Base-by-base conservation (phyloP, 108 stramenopile species). In the Nannochloropsis gaditana region DNA sequence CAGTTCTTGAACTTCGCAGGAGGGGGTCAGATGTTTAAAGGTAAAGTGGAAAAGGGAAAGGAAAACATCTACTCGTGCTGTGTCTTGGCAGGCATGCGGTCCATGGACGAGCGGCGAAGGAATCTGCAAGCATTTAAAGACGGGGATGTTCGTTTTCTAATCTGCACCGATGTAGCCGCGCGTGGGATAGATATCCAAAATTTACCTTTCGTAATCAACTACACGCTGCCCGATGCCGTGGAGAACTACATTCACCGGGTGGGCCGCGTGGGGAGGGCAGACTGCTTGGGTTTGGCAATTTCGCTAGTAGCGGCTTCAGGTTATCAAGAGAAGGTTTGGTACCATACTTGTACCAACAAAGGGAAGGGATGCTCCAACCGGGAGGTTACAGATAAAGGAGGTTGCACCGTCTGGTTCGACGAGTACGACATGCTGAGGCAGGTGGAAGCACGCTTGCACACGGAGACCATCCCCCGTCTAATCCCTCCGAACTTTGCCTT, bases 181-280 rank as follows among this genome's bases (percentile, higher is more conserved):
- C 79, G 92, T 43, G 92, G 92, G 42, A 90, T 93, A 41, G 92
- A 93, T 82, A 82, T 93, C 73, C 80, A 84, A 45, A 90, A 84
- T 8, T 50, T 92, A 11, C 92, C 85, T 11, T 92, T 59, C 84
- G 90, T 92, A n/a, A 86, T 93, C n/a, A 93, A 93, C 90, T 85
- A 92, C 88, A 93, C 92, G 41, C 88, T 93, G 79, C 92, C 92
- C 9, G 92, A 93, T 43, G 79, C 59, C 21, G 44, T 86, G 41
- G 91, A 92, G 80, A 86, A 91, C 44, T 93, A 93, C 87, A 86
- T 93, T 73, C 92, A 93, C 42, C 41, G 92, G 11, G 79, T 92
- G 21, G 92, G 92, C 43, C 86, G 92, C 19, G 92, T 91, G 9
- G 92, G 92, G 19, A 44, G 92, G 5, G 91, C 90, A 31, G 91